phyloP scores from a whole-genome alignment of 192 early-diverging fungal species.

The Coemansia sp. region DNA sequence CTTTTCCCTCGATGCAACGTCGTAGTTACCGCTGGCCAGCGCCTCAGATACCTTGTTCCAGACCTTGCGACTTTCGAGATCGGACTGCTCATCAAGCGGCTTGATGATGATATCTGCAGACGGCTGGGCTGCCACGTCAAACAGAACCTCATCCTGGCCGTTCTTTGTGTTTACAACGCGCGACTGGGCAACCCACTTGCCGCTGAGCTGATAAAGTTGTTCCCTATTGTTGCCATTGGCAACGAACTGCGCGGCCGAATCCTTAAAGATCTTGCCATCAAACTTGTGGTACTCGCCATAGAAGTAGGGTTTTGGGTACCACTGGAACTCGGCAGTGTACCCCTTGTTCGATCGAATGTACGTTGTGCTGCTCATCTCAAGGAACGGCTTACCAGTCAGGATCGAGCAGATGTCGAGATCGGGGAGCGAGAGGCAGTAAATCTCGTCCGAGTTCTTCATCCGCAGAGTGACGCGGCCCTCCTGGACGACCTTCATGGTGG shows the following conservation, averaged over 20 bases:
- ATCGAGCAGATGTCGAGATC: conserved; percentile 74
- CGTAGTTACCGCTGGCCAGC: conserved; percentile 63
- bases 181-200: conserved; percentile 70
- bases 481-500: conserved; percentile 74
- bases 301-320: conserved; percentile 71
- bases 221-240: conserved; percentile 18
- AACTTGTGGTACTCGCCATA: conserved; percentile 80
- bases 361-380: conserved; percentile 62
- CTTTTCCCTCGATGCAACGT: conserved; percentile 66
- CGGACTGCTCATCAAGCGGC: conserved; percentile 58
- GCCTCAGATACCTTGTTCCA: conserved; percentile 71
- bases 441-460: conserved; percentile 59
- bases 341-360: conserved; percentile 58
- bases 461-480: conserved; percentile 70
- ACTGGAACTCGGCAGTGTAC: conserved; percentile 63
- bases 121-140: conserved; percentile 58
- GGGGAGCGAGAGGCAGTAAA: conserved; percentile 71
- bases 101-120: conserved; percentile 56
- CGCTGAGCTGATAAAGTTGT: conserved; percentile 53
- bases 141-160: conserved; percentile 53
- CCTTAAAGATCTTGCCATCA: conserved; percentile 56
- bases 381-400: conserved; percentile 61
- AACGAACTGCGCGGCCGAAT: conserved; percentile 22
- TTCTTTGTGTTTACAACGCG: conserved; percentile 54
- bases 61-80: conserved; percentile 65